Base-by-base conservation (phyloP, 225 moss, liverwort and hornwort species). In the Physcomitrellopsis africana region DNA sequence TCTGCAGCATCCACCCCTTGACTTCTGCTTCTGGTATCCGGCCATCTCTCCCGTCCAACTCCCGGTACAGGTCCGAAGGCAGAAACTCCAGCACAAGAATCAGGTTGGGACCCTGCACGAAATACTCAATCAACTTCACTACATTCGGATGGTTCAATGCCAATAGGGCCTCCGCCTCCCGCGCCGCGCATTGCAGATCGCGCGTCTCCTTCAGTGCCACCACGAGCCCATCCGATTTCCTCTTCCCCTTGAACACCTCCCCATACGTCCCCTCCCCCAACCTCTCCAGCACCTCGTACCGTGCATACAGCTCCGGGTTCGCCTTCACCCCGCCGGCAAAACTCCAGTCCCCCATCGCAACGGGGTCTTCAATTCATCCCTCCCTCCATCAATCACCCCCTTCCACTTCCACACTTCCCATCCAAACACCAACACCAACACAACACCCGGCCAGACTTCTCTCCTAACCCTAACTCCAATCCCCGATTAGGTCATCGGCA, bases 171-270 rank as follows among this genome's bases (percentile, higher is more conserved):
- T 86, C 90, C 58, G 89, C 79, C 80, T 99, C 99, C 60, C 95
- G 85, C 17, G 79, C 85, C 2, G 92, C 90, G 66, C 95, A 90
- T 52, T 95, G 90, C 20, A 83, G 68, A 63, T 86, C 84, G 71
- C 86, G 93, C 43, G 93, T 84, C 76, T 99, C 99, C 81, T 99
- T 99, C 72, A 99, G 63, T 43, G 99, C 99, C 10, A 99, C 95
- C 20, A 93, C 75, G 23, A 88, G 74, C 49, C 78, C 82, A 60
- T 99, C 99, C 53, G 79, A 72, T 70, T 79, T 90, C 53, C 99
- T 85, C 79, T 85, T 86, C 77, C 89, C 99, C 75, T 84, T 84
- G 22, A 69, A 87, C 14, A 99, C 99, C 78, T 99, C 95, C 24
- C 92, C 99, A 67, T 90, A 95, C 3, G 92, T 93, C 22, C 99